phyloP scores from a whole-genome alignment of 495 filamentous ascomycete genomes.

The Penicillium canariense region DNA sequence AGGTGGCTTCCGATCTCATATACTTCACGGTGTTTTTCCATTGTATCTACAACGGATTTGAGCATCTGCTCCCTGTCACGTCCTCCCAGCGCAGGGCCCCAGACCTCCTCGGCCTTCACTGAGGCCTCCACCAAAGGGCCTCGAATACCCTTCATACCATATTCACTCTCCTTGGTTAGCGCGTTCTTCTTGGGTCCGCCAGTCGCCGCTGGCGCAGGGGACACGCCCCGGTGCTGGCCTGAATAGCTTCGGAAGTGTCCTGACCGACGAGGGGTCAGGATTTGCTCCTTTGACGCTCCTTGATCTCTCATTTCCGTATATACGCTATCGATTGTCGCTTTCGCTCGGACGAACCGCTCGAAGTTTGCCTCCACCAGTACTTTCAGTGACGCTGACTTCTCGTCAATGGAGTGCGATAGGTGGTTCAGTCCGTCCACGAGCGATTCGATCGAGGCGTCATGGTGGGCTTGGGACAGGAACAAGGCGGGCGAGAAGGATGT shows the following conservation, averaged over 20 bases:
- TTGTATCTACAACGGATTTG: conserved; percentile 65
- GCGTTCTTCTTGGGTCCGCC: conserved; percentile 72
- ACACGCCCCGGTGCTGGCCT: conserved; percentile 44
- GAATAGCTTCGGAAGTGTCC: conserved; percentile 57
- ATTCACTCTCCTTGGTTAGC: conserved; percentile 88
- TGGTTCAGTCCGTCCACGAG: conserved; percentile 77
- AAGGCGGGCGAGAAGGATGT: conserved; percentile 91
- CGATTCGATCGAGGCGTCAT: conserved; percentile 72
- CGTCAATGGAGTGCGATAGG: conserved; percentile 86
- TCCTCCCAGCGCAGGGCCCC: conserved; percentile 90
- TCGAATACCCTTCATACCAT: conserved; percentile 88
- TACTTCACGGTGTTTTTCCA: conserved; percentile 76
- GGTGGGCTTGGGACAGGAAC: conserved; percentile 89
- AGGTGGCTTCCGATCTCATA: conserved; percentile 78
- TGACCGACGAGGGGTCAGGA: conserved; percentile 58
- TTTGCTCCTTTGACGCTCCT: conserved; percentile 60
- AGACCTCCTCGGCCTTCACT: conserved; percentile 92
- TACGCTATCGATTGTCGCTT: conserved; percentile 95
- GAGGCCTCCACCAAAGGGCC: conserved; percentile 81
- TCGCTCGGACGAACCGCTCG: conserved; percentile 93
- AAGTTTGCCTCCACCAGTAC: conserved; percentile 96
- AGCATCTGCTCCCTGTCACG: conserved; percentile 87
- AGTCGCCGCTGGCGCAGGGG: conserved; percentile 31
- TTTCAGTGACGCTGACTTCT: conserved; percentile 94
- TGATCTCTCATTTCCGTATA: conserved; percentile 97